phyloP scores from a whole-genome alignment of 116 monocot genomes.

The Dioscorea cayenensis region DNA sequence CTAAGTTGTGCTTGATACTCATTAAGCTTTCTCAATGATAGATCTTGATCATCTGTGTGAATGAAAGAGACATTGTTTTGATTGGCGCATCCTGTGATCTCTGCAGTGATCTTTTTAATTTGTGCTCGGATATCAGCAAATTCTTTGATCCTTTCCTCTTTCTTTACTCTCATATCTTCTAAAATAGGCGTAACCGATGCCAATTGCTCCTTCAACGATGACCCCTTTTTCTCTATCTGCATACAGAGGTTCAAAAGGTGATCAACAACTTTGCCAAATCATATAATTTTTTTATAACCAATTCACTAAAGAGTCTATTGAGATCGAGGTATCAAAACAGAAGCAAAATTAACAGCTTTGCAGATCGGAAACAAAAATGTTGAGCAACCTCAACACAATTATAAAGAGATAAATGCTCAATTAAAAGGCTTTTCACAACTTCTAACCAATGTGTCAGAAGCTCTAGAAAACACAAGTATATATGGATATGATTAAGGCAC shows the following conservation, averaged over 20 bases:
- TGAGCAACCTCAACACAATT: too few relatives aligned
- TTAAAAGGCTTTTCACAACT: too few relatives aligned
- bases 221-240: slow-evolving; percentile 45
- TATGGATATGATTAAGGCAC: too few relatives aligned
- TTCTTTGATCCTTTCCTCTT: slow-evolving; percentile 59
- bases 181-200: slow-evolving; percentile 49
- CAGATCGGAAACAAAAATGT: too few relatives aligned
- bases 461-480: too few relatives aligned
- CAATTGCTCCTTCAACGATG: slow-evolving; percentile 69
- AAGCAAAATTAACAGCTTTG: too few relatives aligned
- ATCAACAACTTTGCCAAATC: neutral
- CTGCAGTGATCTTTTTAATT: slow-evolving; percentile 64
- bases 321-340: neutral
- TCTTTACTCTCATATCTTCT: slow-evolving; percentile 58
- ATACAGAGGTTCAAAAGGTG: slow-evolving; percentile 5
- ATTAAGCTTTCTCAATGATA: slow-evolving; percentile 68
- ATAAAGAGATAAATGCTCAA: too few relatives aligned
- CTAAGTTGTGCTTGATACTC: slow-evolving; percentile 63
- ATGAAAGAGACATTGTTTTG: slow-evolving; percentile 13
- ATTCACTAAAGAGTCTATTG: neutral
- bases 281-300: neutral
- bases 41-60: slow-evolving; percentile 37
- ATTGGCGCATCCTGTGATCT: slow-evolving; percentile 38
- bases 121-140: slow-evolving; percentile 51
- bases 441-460: too few relatives aligned